phyloP scores from a whole-genome alignment of 768 basidiomycete species.

The Cystofilobasidium ferigula region DNA sequence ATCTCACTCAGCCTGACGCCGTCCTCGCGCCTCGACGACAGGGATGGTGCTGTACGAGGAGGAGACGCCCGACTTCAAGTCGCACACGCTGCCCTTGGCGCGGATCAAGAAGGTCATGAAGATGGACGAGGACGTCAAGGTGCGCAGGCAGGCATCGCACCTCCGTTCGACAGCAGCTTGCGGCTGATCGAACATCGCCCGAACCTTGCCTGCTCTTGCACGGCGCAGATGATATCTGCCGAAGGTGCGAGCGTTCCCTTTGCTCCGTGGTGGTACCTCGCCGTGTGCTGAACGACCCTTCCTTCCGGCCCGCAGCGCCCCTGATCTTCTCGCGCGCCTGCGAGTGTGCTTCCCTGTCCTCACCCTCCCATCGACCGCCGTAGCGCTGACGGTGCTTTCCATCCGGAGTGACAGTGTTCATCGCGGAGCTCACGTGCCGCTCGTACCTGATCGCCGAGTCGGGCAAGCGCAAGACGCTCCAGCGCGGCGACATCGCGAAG shows the following conservation, averaged over 20 bases:
- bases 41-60: constrained; percentile 44
- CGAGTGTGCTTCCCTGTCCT: neutral
- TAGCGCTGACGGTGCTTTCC: neutral
- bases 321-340: constrained; percentile 18
- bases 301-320: constrained; percentile 4
- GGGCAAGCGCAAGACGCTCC: constrained; percentile 89
- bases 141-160: too few relatives aligned
- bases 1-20: neutral
- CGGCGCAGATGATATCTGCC: constrained; percentile 82
- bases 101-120: constrained; percentile 99
- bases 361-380: neutral
- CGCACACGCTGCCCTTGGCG: constrained; percentile 80
- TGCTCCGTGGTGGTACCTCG: neutral
- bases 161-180: too few relatives aligned
- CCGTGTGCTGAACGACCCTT: neutral
- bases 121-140: constrained; percentile 70
- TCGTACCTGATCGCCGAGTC: constrained; percentile 93
- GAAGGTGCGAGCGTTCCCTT: constrained; percentile 50
- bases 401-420: constrained; percentile 58
- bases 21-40: neutral
- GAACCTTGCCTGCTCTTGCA: neutral
- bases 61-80: constrained; percentile 71
- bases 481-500: constrained; percentile 83
- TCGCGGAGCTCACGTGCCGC: constrained; percentile 87
- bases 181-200: too few relatives aligned